Evolutionary conservation across 768 basidiomycete species (phyloP).

Genomic region (Coprinellus aureogranulatus): DNA sequence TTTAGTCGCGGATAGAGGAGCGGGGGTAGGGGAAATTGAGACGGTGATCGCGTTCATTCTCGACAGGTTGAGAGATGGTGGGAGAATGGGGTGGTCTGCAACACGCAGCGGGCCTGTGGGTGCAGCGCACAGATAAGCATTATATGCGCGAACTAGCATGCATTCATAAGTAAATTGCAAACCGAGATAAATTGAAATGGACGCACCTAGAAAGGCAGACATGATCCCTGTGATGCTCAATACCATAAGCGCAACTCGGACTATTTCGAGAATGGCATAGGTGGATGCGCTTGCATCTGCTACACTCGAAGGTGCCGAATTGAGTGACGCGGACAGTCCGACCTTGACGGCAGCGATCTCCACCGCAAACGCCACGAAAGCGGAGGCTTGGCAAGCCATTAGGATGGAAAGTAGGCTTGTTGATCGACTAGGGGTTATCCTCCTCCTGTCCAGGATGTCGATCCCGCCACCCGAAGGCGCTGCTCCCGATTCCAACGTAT

Average conservation of each 20-base stretch:
- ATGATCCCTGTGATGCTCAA: conserved; percentile 23
- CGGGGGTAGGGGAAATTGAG: conserved; percentile 6
- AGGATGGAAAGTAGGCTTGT: conserved; percentile 16
- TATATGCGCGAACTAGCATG: conserved; percentile 9
- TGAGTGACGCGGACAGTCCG: conserved; percentile 1
- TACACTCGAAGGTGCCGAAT: conserved; percentile 7
- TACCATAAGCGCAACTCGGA: conserved; percentile 20
- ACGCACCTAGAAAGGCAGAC: conserved; percentile 27
- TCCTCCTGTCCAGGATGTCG: not conserved
- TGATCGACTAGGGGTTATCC: conserved; percentile 11
- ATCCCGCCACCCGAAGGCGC: not conserved
- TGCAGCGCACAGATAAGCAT: conserved; percentile 2
- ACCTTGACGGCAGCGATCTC: conserved; percentile 11
- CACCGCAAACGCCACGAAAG: conserved; percentile 16
- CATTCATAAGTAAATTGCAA: conserved; percentile 6
- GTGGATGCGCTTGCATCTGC: not conserved
- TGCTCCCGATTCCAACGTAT: conserved; percentile 4
- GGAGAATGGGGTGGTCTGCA: conserved; percentile 5
- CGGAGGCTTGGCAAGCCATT: conserved; percentile 15
- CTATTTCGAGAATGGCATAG: conserved; percentile 11
- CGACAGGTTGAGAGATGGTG: conserved; percentile 6
- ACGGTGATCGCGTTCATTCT: conserved; percentile 12
- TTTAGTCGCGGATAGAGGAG: conserved; percentile 1
- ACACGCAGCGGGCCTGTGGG: not conserved
- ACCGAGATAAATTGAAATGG: conserved; percentile 3